phyloP scores from a whole-genome alignment of 352 stramenopile genomes.

The Phytophthora europaea region DNA sequence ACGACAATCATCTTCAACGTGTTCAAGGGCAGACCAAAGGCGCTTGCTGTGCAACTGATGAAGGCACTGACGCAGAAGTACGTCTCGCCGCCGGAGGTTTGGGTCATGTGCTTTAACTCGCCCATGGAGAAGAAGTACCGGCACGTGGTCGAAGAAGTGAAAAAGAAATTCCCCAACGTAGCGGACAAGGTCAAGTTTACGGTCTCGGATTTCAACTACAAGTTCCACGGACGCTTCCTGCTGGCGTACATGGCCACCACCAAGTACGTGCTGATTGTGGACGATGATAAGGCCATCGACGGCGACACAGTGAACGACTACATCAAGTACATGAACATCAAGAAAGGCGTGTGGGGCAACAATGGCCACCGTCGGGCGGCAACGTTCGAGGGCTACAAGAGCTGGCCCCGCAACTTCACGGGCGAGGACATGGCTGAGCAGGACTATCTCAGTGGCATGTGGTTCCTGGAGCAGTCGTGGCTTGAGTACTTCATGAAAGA shows the following conservation, averaged over 20 bases:
- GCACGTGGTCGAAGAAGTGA: slow-evolving; percentile 45
- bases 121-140: slow-evolving; percentile 53
- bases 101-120: slow-evolving; percentile 76
- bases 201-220: slow-evolving; percentile 60
- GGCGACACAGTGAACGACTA: slow-evolving; percentile 53
- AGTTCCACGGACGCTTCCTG: slow-evolving; percentile 64
- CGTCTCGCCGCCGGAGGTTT: slow-evolving; percentile 54
- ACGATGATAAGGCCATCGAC: slow-evolving; percentile 63
- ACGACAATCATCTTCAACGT: slow-evolving; percentile 84
- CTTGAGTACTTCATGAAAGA: slow-evolving; percentile 77
- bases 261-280: slow-evolving; percentile 63
- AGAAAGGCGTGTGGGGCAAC: slow-evolving; percentile 63
- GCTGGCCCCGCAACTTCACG: slow-evolving; percentile 54
- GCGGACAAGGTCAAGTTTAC: slow-evolving; percentile 51
- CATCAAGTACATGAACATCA: slow-evolving; percentile 49
- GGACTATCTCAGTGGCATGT: slow-evolving; percentile 76
- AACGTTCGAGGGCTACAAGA: slow-evolving; percentile 60
- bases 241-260: slow-evolving; percentile 64
- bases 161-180: slow-evolving; percentile 29
- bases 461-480: slow-evolving; percentile 71
- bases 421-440: slow-evolving; percentile 51
- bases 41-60: slow-evolving; percentile 56
- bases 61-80: slow-evolving; percentile 47
- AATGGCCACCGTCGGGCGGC: slow-evolving; percentile 54
- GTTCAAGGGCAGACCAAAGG: slow-evolving; percentile 61